Percentiles rank a stretch among this genome's conserved stretches.
Evolutionary conservation across 768 basidiomycete genomes (phyloP).

Genomic region (Macrocybe gigantea): DNA sequence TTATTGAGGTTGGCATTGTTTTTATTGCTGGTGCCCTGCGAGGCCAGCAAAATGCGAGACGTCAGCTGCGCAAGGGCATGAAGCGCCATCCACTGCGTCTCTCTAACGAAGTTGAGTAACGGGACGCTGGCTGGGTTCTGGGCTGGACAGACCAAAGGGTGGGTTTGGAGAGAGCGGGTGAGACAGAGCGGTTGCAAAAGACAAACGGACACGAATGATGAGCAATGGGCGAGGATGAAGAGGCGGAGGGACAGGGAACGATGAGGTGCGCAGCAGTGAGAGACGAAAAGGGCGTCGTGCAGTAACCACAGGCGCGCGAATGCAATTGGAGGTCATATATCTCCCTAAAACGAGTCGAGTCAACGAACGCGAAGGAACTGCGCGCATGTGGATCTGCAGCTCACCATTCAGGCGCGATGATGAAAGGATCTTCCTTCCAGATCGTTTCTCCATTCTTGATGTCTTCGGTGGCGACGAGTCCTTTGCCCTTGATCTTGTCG

Average conservation of each 20-base stretch:
- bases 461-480: conserved; percentile 63
- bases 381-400: conserved; percentile 5
- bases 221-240: conserved; percentile 22
- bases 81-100: conserved; percentile 67
- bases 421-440: conserved; percentile 83
- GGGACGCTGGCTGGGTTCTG: conserved; percentile 67
- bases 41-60: conserved; percentile 53
- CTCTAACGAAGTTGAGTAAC: conserved; percentile 54
- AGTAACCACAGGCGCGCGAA: conserved; percentile 63
- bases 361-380: conserved; percentile 1
- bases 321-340: conserved; percentile 62
- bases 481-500: conserved; percentile 71
- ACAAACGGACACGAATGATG: conserved; percentile 45
- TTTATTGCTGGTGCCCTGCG: conserved; percentile 34
- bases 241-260: conserved; percentile 46
- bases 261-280: conserved; percentile 32
- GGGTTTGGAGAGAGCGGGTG: conserved; percentile 53
- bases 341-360: conserved; percentile 42
- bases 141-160: conserved; percentile 67
- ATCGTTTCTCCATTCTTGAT: conserved; percentile 69
- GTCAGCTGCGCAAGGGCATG: conserved; percentile 69
- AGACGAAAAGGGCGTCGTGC: conserved; percentile 57
- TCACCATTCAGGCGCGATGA: conserved; percentile 79
- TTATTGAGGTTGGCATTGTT: no score
- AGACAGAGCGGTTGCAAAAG: conserved; percentile 80